Conservation (phyloP, 768 basidiomycete species). For the Mycena amicta region DNA sequence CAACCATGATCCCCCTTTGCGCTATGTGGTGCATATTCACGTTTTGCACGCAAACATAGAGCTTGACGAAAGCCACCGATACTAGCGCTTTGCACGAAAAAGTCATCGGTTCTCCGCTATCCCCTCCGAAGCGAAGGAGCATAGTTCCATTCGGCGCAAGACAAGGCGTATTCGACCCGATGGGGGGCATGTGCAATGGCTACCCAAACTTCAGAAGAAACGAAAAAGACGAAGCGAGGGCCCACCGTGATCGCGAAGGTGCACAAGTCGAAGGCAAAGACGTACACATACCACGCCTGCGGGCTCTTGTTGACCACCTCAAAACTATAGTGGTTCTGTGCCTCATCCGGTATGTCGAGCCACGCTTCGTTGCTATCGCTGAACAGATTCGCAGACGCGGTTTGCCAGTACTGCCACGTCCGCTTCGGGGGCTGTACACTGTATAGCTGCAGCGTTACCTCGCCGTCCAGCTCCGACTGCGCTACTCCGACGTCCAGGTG, state of each 20-base stretch:
- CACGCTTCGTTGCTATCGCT: constrained; percentile 1
- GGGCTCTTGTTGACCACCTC: constrained; percentile 17
- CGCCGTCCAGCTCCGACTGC: background rate
- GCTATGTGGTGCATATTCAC: background rate
- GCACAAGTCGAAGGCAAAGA: constrained; percentile 26
- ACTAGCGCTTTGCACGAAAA: background rate
- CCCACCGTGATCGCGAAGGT: constrained; percentile 19
- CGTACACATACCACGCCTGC: constrained; percentile 19
- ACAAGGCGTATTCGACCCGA: background rate
- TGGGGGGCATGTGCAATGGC: background rate
- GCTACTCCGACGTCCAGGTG: background rate
- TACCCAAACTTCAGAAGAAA: background rate
- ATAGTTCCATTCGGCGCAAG: background rate
- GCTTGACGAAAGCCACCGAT: background rate
- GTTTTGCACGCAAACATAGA: background rate
- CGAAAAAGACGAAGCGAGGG: constrained; percentile 32
- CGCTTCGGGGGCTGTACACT: background rate
- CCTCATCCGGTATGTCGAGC: background rate
- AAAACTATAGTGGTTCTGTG: constrained; percentile 19
- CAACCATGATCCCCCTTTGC: background rate
- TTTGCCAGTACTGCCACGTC: background rate
- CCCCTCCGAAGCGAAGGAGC: background rate
- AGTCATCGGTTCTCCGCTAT: background rate
- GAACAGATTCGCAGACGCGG: background rate
- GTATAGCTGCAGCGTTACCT: background rate